Base-by-base conservation (phyloP, 176 grass and related monocot genomes). In the Phyllostachys edulis region DNA sequence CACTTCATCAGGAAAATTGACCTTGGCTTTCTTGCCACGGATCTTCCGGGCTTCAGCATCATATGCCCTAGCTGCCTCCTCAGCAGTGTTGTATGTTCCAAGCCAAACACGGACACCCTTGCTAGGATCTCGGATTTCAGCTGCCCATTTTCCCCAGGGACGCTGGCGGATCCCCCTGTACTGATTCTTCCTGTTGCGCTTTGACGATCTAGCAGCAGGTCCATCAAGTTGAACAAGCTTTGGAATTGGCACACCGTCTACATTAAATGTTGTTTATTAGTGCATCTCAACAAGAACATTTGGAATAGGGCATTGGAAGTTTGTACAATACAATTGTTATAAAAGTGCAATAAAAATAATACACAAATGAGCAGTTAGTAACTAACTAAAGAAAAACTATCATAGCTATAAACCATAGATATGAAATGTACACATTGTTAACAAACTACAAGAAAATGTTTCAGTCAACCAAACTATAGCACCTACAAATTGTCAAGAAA, bases 101-200 rank as follows among this genome's bases (percentile, higher is more conserved):
- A 97, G 94, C 94, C 94, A 97, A 60, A 97, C 93, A 39, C 93
- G 91, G 39, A 95, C 88, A 39, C 93, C 93, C 86, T 95, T 95
- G 78, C 80, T 89, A 82, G 92, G 92, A 50, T 94, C 92, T 24
- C 92, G 85, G 73, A 94, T 94, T 85, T 94, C 92, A 89, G 92
- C 92, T 52, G 92, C 92, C 92, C 92, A 94, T 87, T 94, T 94
- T 1, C 92, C 92, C 92, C 92, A 94, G 7, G 92, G 92, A 23
- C 92, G 92, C 76, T 77, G 86, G 67, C 94, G 84, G 61, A 97
- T 93, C 41, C 94, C 94, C 61, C 91, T 87, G 41, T 88, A 97
- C 64, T 85, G 86, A 37, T 90, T 97, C 91, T 97, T 94, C 61
- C 94, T 23, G 36, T 23, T 80, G 81, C 84, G 85, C 71, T 88